phyloP scores from a whole-genome alignment of 495 filamentous ascomycete species.

The Penicillium goetzii region DNA sequence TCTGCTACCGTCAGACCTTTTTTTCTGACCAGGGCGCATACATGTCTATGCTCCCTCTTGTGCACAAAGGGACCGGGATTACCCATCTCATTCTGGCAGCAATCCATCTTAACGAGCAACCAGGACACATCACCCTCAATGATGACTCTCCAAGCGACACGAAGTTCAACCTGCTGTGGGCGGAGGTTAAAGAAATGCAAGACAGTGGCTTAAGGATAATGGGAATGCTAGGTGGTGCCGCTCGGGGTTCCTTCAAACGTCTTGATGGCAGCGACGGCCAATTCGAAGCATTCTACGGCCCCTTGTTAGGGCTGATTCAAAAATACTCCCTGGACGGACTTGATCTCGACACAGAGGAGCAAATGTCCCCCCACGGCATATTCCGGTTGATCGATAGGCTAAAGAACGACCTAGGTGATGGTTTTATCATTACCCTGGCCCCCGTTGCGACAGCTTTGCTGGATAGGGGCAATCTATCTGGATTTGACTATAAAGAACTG shows the following conservation, averaged over 20 bases:
- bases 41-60: neutral
- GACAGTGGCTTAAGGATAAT: conserved; percentile 68
- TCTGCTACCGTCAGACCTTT: too few species aligned
- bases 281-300: conserved; percentile 71
- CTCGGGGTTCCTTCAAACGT: conserved; percentile 64
- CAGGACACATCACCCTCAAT: neutral
- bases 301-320: conserved; percentile 62
- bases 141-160: neutral
- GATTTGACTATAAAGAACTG: conserved; percentile 71
- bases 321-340: conserved; percentile 66
- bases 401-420: conserved; percentile 67
- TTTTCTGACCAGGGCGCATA: neutral
- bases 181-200: conserved; percentile 28
- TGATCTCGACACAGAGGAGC: conserved; percentile 83
- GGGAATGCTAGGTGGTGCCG: conserved; percentile 83
- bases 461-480: conserved; percentile 64
- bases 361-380: conserved; percentile 68
- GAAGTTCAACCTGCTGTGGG: neutral
- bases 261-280: conserved; percentile 59
- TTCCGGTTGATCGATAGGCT: conserved; percentile 71
- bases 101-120: neutral
- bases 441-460: conserved; percentile 75
- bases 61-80: neutral
- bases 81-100: neutral
- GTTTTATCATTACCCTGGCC: conserved; percentile 75